Conservation (phyloP, 2,329 filamentous ascomycete species). For the Dactylellina leptospora region DNA sequence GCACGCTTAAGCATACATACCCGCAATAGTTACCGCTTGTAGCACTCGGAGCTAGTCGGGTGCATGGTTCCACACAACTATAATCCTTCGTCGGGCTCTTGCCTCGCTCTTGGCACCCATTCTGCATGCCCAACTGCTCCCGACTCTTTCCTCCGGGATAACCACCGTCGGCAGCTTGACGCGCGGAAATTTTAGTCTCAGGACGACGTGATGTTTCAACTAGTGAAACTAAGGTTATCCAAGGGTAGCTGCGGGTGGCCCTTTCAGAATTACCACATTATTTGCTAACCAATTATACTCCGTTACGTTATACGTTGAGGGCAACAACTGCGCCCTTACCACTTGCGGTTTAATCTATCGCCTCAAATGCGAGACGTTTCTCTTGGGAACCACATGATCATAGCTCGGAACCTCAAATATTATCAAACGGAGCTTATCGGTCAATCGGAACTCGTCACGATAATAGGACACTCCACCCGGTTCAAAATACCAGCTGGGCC, state of each 20-base stretch:
- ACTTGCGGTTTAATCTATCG: constrained; percentile 13
- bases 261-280: constrained; percentile 40
- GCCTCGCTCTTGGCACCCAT: background rate
- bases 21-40: no score
- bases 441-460: background rate
- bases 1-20: no score
- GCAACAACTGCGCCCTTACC: constrained; percentile 24
- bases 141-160: background rate
- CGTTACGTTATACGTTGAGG: constrained; percentile 38
- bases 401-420: constrained; percentile 1
- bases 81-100: background rate
- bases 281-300: constrained; percentile 48
- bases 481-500: no score
- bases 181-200: constrained; percentile 20
- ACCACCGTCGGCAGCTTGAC: constrained; percentile 6
- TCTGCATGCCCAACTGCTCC: no score
- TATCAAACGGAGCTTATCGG: background rate
- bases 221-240: constrained; percentile 22
- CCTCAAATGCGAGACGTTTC: constrained; percentile 6
- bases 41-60: no score
- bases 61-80: background rate
- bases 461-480: no score
- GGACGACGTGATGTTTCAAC: background rate
- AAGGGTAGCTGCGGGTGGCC: constrained; percentile 41
- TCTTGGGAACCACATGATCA: constrained; percentile 22